Evolutionary conservation across 176 grass and related monocot species (phyloP).

Genomic region (Oryza rufipogon): DNA sequence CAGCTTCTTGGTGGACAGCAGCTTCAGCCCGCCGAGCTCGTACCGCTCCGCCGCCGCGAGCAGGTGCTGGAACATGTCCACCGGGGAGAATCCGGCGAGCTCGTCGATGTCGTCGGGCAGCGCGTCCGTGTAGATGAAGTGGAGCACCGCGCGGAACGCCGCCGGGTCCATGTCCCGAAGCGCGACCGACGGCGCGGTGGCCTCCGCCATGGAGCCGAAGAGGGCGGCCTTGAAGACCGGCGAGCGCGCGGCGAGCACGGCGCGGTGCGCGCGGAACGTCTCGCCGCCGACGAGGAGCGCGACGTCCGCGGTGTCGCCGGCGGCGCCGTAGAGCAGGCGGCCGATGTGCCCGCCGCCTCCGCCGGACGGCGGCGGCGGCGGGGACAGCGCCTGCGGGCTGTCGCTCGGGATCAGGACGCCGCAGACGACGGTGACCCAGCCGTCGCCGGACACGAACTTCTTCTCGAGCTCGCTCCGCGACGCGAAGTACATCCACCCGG

Average conservation of each 20-base stretch:
- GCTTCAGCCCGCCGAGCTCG: constrained; percentile 41
- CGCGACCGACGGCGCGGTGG: not conserved
- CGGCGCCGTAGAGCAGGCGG: not conserved
- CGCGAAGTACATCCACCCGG: too few species aligned
- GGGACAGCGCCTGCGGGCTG: not conserved
- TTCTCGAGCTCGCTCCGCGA: too few species aligned
- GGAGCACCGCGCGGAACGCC: constrained; percentile 40
- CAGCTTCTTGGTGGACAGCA: constrained; percentile 40
- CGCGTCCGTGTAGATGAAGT: constrained; percentile 49
- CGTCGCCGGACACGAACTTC: too few species aligned
- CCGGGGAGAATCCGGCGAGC: not conserved
- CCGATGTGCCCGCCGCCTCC: not conserved
- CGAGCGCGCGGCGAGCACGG: constrained; percentile 31
- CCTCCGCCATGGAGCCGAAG: constrained; percentile 28
- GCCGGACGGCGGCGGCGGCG: not conserved
- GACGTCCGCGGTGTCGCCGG: constrained; percentile 1
- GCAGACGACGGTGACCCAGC: too few species aligned
- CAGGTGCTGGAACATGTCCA: not conserved
- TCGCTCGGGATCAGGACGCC: too few species aligned
- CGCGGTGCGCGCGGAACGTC: constrained; percentile 11
- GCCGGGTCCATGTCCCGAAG: constrained; percentile 18
- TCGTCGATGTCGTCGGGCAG: not conserved
- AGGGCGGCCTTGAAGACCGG: constrained; percentile 26
- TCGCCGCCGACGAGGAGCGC: constrained; percentile 26
- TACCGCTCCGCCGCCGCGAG: constrained; percentile 51